Conservation (phyloP, 495 filamentous ascomycete genomes). For the Hyaloscypha hepaticicola region DNA sequence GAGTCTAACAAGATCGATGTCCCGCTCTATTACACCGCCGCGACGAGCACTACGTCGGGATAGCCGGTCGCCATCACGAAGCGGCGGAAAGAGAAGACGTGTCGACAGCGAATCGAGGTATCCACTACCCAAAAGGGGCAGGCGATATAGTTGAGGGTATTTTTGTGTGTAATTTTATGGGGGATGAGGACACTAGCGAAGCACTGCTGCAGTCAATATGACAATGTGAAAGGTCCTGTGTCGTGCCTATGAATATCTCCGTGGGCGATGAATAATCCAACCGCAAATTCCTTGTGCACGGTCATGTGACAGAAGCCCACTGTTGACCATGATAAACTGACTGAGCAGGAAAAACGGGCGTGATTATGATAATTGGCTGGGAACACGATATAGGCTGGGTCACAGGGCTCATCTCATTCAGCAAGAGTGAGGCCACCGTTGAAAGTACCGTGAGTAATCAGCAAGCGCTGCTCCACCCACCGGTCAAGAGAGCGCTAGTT, state of each 20-base stretch:
- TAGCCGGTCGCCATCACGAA: slow-evolving; percentile 25
- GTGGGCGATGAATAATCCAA: neutral
- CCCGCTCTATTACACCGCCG: slow-evolving; percentile 26
- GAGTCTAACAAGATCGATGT: slow-evolving; percentile 38
- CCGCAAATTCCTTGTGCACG: neutral
- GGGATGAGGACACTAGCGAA: slow-evolving; percentile 8
- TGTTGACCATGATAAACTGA: neutral
- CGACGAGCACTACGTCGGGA: slow-evolving; percentile 12
- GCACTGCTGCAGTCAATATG: neutral
- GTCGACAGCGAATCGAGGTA: slow-evolving; percentile 31
- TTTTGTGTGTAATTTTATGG: neutral
- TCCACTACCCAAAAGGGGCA: slow-evolving; percentile 30
- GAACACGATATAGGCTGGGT: neutral
- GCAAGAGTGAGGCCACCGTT: neutral
- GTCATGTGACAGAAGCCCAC: neutral
- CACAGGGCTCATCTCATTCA: neutral
- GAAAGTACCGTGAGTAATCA: neutral
- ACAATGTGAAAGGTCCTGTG: neutral
- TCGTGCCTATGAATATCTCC: neutral
- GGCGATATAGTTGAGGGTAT: slow-evolving; percentile 26
- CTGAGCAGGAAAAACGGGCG: neutral
- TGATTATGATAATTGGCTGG: neutral
- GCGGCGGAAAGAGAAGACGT: slow-evolving; percentile 28
- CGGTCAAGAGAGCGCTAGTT: too few species aligned
- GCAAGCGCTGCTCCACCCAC: neutral